A percentile compares a stretch with the other conserved stretches of the same genome.
Evolutionary conservation across 2,329 filamentous ascomycete species (phyloP).

Genomic region (Microcyclosporella mali): DNA sequence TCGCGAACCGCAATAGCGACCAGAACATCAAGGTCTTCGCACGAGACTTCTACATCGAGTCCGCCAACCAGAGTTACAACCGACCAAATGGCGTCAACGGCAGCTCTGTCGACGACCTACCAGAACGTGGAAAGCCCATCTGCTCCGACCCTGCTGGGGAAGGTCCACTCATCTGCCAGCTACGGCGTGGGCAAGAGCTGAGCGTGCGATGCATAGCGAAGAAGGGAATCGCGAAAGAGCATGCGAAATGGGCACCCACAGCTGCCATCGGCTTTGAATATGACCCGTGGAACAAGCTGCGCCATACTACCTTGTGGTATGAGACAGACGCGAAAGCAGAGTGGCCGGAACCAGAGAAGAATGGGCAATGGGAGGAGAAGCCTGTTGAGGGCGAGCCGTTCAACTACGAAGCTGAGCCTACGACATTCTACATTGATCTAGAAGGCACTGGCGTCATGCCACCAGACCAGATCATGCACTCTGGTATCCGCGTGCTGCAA

Average conservation of each 20-base stretch:
- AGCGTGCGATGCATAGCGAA: constrained; percentile 89
- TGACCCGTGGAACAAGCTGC: constrained; percentile 92
- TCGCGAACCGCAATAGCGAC: constrained; percentile 61
- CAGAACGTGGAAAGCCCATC: constrained; percentile 61
- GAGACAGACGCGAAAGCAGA: constrained; percentile 57
- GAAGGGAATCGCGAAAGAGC: constrained; percentile 98
- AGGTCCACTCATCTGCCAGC: constrained; percentile 81
- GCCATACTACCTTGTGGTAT: constrained; percentile 91
- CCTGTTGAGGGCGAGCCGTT: constrained; percentile 78
- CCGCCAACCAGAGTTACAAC: constrained; percentile 63
- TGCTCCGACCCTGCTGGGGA: constrained; percentile 75
- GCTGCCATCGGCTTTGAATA: constrained; percentile 95
- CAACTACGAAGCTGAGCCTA: constrained; percentile 80
- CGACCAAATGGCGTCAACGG: constrained; percentile 55
- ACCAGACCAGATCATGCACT: constrained; percentile 80
- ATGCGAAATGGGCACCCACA: constrained; percentile 95
- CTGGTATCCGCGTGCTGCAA: constrained; percentile 83
- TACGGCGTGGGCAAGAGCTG: constrained; percentile 83
- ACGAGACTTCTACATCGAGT: constrained; percentile 67
- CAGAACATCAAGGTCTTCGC: constrained; percentile 93
- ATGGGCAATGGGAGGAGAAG: constrained; percentile 72
- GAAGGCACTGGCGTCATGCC: constrained; percentile 83
- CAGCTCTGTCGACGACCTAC: constrained; percentile 58
- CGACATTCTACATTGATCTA: constrained; percentile 81
- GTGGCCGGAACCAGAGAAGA: constrained; percentile 39